A percentile compares a stretch with the other conserved stretches of the same genome.
phyloP scores from a whole-genome alignment of 805 yeast genomes.

The Candida quercuum region DNA sequence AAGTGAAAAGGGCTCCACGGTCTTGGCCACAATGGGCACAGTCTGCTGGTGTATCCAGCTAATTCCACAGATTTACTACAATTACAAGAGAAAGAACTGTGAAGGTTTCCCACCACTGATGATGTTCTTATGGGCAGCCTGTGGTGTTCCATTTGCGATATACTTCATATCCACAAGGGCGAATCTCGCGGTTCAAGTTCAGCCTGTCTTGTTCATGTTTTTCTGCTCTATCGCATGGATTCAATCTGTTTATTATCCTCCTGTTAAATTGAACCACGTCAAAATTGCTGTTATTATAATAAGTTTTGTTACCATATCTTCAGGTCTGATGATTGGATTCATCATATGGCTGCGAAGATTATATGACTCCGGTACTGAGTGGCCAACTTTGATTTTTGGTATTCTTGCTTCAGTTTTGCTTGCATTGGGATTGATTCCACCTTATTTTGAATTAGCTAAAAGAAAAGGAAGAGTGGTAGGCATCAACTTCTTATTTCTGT shows the following conservation, averaged over 20 bases:
- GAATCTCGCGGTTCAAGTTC: constrained; percentile 75
- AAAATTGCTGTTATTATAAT: constrained; percentile 34
- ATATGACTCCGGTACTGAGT: constrained; percentile 43
- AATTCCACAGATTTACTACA: constrained; percentile 76
- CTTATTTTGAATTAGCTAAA: constrained; percentile 78
- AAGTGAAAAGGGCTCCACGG: constrained; percentile 51
- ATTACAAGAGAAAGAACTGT: constrained; percentile 71
- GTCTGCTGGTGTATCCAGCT: constrained; percentile 90
- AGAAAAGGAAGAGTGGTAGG: constrained; percentile 86
- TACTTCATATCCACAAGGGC: constrained; percentile 73
- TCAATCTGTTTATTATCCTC: constrained; percentile 75
- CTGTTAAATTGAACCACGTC: constrained; percentile 36
- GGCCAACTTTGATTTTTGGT: constrained; percentile 85
- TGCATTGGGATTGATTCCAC: constrained; percentile 81
- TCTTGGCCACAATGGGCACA: constrained; percentile 84
- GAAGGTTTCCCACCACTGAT: constrained; percentile 85
- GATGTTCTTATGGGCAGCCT: constrained; percentile 77
- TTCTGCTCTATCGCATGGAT: constrained; percentile 64
- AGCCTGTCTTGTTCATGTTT: constrained; percentile 79
- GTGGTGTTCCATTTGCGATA: constrained; percentile 80
- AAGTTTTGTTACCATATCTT: constrained; percentile 36
- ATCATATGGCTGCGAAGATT: constrained; percentile 63
- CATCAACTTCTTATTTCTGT: constrained; percentile 73
- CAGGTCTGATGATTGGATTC: constrained; percentile 66
- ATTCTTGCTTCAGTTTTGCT: constrained; percentile 71